Conservation (phyloP, 2,329 filamentous ascomycete species). For the Verticillium isaacii region DNA sequence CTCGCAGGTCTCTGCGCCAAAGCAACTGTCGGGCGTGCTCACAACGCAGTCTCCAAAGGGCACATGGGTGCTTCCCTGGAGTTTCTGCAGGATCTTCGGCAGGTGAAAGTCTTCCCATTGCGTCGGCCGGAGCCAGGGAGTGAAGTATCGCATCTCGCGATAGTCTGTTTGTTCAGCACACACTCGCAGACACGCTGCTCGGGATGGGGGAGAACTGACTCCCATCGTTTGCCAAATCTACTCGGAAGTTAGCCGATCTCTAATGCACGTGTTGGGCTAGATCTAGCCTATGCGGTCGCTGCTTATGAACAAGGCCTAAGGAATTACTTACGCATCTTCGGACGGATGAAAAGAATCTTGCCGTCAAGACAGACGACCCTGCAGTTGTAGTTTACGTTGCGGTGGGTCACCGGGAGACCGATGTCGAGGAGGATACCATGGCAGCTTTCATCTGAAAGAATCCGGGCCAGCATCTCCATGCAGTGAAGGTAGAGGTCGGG, state of each 20-base stretch:
- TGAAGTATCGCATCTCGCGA: slow-evolving; percentile 58
- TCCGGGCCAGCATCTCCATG: slow-evolving; percentile 57
- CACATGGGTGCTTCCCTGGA: slow-evolving; percentile 42
- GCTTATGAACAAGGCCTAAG: neutral
- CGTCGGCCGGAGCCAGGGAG: slow-evolving; percentile 54
- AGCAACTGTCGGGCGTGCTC: slow-evolving; percentile 52
- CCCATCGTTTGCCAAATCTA: slow-evolving; percentile 62
- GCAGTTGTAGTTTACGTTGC: slow-evolving; percentile 31
- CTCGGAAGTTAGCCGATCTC: neutral
- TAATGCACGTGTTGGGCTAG: too few relatives aligned
- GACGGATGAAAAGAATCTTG: slow-evolving; percentile 66
- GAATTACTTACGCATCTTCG: slow-evolving; percentile 46
- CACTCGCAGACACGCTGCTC: neutral
- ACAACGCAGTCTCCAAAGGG: slow-evolving; percentile 67
- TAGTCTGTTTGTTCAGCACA: slow-evolving; percentile 37
- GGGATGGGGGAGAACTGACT: neutral
- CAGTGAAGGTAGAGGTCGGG: slow-evolving; percentile 53
- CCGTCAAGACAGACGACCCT: slow-evolving; percentile 46
- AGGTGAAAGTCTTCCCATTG: slow-evolving; percentile 62
- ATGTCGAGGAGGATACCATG: slow-evolving; percentile 64
- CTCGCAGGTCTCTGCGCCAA: slow-evolving; percentile 59
- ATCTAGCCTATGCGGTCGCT: too few relatives aligned
- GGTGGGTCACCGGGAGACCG: slow-evolving; percentile 56
- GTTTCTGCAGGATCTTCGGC: slow-evolving; percentile 51
- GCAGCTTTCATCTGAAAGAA: slow-evolving; percentile 54